Evolutionary conservation across 306 rosid species (phyloP).

Genomic region (Psophocarpus tetragonolobus): DNA sequence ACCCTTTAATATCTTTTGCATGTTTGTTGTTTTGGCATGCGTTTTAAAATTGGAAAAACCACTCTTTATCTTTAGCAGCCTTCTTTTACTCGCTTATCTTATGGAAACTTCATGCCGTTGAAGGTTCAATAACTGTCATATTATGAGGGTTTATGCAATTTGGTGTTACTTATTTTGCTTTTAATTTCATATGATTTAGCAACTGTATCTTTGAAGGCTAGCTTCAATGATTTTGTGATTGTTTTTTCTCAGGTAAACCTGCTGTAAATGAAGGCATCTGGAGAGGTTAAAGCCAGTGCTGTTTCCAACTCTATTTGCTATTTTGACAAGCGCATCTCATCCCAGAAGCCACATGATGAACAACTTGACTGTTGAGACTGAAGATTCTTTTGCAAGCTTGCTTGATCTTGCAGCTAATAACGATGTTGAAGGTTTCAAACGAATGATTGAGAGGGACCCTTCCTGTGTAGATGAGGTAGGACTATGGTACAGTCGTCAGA

Average conservation of each 20-base stretch:
- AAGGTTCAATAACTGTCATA: not conserved
- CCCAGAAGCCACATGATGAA: conserved; percentile 11
- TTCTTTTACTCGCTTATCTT: not conserved
- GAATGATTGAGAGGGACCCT: conserved; percentile 14
- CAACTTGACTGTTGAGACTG: not conserved
- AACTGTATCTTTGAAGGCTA: not conserved
- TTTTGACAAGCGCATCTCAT: not conserved
- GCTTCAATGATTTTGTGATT: not conserved
- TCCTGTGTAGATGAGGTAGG: conserved; percentile 11
- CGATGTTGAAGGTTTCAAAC: conserved; percentile 6
- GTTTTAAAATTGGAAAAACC: not conserved
- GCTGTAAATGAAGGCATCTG: conserved; percentile 46
- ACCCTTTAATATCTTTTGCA: not conserved
- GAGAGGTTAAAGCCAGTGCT: conserved; percentile 32
- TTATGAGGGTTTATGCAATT: not conserved
- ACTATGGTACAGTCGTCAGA: not conserved
- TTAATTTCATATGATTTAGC: not conserved
- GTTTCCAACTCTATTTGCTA: not conserved
- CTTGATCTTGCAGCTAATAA: conserved; percentile 4
- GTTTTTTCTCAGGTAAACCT: conserved; percentile 31
- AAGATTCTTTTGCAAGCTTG: conserved; percentile 5
- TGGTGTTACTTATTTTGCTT: not conserved
- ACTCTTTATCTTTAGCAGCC: no score
- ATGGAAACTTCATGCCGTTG: not conserved
- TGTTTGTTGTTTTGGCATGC: not conserved